Conservation (phyloP, 2,329 filamentous ascomycete species). For the Phaeosphaeriaceae sp. region DNA sequence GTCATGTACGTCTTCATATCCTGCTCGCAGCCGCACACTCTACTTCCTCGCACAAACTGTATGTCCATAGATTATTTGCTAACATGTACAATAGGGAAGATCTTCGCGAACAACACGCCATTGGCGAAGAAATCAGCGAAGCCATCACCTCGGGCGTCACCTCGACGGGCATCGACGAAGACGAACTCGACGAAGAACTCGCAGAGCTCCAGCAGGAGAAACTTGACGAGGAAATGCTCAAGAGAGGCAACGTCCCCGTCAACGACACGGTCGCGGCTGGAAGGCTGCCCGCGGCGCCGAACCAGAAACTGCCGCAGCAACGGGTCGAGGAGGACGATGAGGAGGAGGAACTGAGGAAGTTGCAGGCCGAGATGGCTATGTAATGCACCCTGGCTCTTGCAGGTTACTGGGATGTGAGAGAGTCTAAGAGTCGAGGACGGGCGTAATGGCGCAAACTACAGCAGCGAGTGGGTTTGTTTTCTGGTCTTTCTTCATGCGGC, state of each 20-base stretch:
- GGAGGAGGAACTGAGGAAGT: conserved; percentile 89
- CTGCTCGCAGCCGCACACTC: background rate
- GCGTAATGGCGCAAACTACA: conserved; percentile 1
- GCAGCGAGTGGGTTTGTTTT: background rate
- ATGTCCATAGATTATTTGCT: too few relatives aligned
- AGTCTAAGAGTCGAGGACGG: background rate
- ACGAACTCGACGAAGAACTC: conserved; percentile 84
- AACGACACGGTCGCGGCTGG: conserved; percentile 71
- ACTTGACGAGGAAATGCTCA: conserved; percentile 92
- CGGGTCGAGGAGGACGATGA: conserved; percentile 83
- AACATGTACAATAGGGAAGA: conserved; percentile 70
- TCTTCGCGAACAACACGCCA: conserved; percentile 87
- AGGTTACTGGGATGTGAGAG: background rate
- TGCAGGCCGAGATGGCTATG: conserved; percentile 98
- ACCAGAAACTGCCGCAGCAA: conserved; percentile 60
- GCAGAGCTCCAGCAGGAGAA: conserved; percentile 89
- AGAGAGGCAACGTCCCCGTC: conserved; percentile 84
- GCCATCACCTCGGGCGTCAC: conserved; percentile 77
- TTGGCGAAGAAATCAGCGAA: conserved; percentile 90
- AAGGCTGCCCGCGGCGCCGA: conserved; percentile 77
- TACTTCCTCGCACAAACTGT: too few relatives aligned
- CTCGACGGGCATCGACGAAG: conserved; percentile 81
- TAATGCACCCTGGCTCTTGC: conserved; percentile 44
- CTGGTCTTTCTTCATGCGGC: background rate
- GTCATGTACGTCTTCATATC: conserved; percentile 77